Evolutionary conservation across 805 yeast genomes (phyloP), one percentile per base, ranked within the genome.

Genomic region (Cyberlindnera xylosilytica): DNA sequence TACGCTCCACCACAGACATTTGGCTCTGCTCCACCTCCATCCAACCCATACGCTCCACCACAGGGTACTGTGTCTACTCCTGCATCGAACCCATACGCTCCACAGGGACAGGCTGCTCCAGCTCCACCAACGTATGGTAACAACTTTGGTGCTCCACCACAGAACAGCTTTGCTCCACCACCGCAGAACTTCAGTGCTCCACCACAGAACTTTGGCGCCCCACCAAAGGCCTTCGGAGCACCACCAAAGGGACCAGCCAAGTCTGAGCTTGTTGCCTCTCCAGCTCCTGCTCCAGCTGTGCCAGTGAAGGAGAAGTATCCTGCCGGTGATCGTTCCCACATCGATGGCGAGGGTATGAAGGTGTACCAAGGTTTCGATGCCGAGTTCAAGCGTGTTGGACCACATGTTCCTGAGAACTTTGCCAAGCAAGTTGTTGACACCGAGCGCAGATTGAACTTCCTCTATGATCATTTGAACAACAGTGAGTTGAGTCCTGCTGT

Each of bases 401-500:
- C 96, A 20, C 83, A 77, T 32, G 76, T 88, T 33, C 96, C 96
- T 20, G 85, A 79, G 38, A 80, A 78, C 59, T 87, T 77, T 56
- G 62, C 74, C 20, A 83, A 79, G 48, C 97, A 88, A 57, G 74
- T 84, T 39, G 69, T 65, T 35, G 98, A 91, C 61, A 80, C 95
- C 58, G 91, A 82, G 53, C 83, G 84, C 68, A 79, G 98, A 62
- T 65, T 93, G 44, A 75, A 79, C 49, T 74, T 87, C 39, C 69
- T 93, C 49, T 88, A 75, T 60, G 89, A 81, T 52, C 88, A 82
- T 53, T 74, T 93, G 65, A 83, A 84, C 60, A 84, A 81, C 53
- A 78, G 76, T 42, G 91, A 83, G 36, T 64, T 88, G 52, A 70
- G 83, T 4, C 69, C 65, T 16, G 79, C 70, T n/a, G 73, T 84